These are phyloP conservation scores for Colletotrichum somersetense DNA, from an alignment of 2,329 filamentous ascomycete species.

Conservation along the genomic window DNA sequence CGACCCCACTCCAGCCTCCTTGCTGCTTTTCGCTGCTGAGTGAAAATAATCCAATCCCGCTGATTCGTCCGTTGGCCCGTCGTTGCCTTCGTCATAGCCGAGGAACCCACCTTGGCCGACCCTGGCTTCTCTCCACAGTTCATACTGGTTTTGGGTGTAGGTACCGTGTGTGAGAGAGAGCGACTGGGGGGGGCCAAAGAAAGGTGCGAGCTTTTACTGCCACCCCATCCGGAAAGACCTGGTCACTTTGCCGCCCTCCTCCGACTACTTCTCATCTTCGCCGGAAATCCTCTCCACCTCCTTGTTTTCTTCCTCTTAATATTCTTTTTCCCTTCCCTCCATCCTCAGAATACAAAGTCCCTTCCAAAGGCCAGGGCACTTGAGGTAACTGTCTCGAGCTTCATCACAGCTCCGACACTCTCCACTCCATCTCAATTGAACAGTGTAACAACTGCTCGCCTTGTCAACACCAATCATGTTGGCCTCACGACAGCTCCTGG, in stretches of 20 bases:
- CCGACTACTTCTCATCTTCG: constrained; percentile 39
- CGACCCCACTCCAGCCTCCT: constrained; percentile 25
- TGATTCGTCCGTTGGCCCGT: constrained; percentile 43
- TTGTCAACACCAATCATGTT: constrained; percentile 69
- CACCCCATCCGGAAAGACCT: constrained; percentile 30
- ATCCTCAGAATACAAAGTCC: constrained; percentile 34
- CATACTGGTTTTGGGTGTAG: constrained; percentile 4
- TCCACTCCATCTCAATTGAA: constrained; percentile 50
- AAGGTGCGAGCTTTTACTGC: constrained; percentile 34
- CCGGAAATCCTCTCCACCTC: constrained; percentile 48
- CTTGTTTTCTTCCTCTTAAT: constrained; percentile 36
- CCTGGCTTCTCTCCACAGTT: constrained; percentile 31
- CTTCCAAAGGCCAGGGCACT: constrained; percentile 37
- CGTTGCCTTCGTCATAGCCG: constrained; percentile 44
- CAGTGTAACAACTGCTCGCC: constrained; percentile 41
- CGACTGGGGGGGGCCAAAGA: constrained; percentile 3
- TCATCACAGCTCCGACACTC: constrained; percentile 39
- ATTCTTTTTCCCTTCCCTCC: constrained; percentile 46
- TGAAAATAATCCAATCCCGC: constrained; percentile 41
- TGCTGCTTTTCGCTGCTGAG: constrained; percentile 37
- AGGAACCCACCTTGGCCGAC: constrained; percentile 36
- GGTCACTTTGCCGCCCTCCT: constrained; percentile 30
- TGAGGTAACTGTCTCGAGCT: constrained; percentile 31
- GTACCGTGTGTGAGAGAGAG: constrained; percentile 3
- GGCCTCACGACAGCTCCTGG: constrained; percentile 78